A percentile compares a stretch with the other conserved stretches of the same genome.
Evolutionary conservation across 106 monocot genomes (phyloP).

Genomic region (Agapanthus africanus): DNA sequence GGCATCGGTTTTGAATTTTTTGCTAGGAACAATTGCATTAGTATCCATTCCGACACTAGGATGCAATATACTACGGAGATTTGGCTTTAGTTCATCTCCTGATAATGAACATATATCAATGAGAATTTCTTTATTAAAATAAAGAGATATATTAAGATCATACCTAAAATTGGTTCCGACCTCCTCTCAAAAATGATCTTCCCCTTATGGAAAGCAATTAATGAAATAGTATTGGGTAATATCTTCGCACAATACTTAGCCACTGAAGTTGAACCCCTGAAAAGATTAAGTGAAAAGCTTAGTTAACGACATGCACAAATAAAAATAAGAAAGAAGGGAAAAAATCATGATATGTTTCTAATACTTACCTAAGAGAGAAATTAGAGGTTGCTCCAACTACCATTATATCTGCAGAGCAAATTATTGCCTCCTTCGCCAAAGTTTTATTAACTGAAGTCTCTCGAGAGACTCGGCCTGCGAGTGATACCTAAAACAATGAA

Average conservation of each 20-base stretch:
- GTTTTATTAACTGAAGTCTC: constrained; percentile 56
- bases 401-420: constrained; percentile 42
- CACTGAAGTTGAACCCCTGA: constrained; percentile 57
- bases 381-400: constrained; percentile 56
- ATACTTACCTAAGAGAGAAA: constrained; percentile 55
- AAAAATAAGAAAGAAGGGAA: not conserved
- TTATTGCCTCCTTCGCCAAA: constrained; percentile 63
- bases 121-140: no score
- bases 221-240: constrained; percentile 39
- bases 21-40: no score
- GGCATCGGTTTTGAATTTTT: no score
- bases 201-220: constrained; percentile 64
- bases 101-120: not conserved
- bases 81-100: constrained; percentile 28
- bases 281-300: constrained; percentile 8
- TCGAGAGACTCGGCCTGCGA: constrained; percentile 52
- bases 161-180: constrained; percentile 27
- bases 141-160: not conserved
- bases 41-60: constrained; percentile 37
- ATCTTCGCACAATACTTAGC: constrained; percentile 79
- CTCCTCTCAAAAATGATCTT: constrained; percentile 44
- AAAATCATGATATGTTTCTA: no score
- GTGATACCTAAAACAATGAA: constrained; percentile 32
- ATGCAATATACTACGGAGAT: constrained; percentile 31
- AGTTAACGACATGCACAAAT: not conserved